These are phyloP conservation scores for Ramicandelaber brevisporus DNA, from an alignment of 192 early-diverging fungal species.

Conservation along the genomic window DNA sequence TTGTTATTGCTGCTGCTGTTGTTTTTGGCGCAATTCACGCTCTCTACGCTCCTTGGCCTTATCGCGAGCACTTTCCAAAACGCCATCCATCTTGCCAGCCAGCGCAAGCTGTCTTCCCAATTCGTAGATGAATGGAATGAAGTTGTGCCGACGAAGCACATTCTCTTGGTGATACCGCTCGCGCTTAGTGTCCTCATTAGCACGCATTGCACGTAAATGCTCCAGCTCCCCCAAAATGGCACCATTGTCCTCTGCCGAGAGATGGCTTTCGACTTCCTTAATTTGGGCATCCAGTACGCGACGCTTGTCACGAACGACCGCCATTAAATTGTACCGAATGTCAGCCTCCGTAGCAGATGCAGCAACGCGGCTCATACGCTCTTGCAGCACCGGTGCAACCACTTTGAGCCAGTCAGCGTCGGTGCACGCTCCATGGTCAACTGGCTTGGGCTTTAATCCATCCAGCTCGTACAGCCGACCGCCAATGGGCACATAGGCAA, in stretches of 20 bases:
- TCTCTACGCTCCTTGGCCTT: too few species aligned
- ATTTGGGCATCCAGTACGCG: constrained; percentile 25
- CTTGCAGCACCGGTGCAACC: constrained; percentile 34
- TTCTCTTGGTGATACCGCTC: constrained; percentile 35
- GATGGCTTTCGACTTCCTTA: constrained; percentile 11
- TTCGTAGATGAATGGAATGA: constrained; percentile 46
- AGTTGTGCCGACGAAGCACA: constrained; percentile 42
- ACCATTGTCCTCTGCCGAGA: constrained; percentile 10
- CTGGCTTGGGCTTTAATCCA: constrained; percentile 35
- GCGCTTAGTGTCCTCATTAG: constrained; percentile 32
- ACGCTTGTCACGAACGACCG: constrained; percentile 36
- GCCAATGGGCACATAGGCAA: constrained; percentile 45
- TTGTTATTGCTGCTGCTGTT: too few species aligned
- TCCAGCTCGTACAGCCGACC: constrained; percentile 56
- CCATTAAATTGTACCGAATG: constrained; percentile 60
- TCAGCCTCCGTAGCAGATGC: constrained; percentile 26
- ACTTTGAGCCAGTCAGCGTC: constrained; percentile 36
- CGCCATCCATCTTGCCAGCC: constrained; percentile 16
- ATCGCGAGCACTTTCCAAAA: constrained; percentile 21
- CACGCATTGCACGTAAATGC: constrained; percentile 19
- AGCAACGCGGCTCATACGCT: constrained; percentile 28
- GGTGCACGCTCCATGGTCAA: constrained; percentile 35
- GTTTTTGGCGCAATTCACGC: too few species aligned
- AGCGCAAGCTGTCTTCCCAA: constrained; percentile 29
- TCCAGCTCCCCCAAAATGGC: constrained; percentile 22